These are phyloP conservation scores for Phytophthora pini DNA, from an alignment of 352 stramenopile genomes.

Conservation along the genomic window DNA sequence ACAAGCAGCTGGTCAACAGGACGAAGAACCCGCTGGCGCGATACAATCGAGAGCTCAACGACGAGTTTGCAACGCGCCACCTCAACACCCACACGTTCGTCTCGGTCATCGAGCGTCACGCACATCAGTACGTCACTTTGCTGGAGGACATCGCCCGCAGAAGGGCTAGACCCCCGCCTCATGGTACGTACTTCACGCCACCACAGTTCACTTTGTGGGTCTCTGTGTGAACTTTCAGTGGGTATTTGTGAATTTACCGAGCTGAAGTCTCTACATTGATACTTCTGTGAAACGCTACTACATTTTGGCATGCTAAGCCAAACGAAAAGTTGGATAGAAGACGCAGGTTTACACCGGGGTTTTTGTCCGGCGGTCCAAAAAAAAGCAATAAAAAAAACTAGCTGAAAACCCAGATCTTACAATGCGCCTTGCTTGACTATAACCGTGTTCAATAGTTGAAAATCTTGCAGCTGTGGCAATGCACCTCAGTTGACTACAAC, in stretches of 20 bases:
- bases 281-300: no score
- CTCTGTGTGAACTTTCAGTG: not conserved
- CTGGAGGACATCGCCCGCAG: conserved; percentile 9
- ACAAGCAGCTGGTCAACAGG: conserved; percentile 11
- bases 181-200: conserved; percentile 3
- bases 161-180: not conserved
- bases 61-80: conserved; percentile 7
- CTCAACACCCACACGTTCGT: conserved; percentile 18
- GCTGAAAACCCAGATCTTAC: no score
- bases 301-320: no score
- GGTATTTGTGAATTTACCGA: not conserved
- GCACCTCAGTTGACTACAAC: no score
- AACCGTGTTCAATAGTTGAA: no score
- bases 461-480: no score
- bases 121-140: conserved; percentile 4
- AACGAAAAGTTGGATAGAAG: not conserved
- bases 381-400: not conserved
- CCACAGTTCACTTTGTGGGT: not conserved
- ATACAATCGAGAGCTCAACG: conserved; percentile 33
- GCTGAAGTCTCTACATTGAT: not conserved
- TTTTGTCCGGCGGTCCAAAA: not conserved
- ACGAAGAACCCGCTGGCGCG: conserved; percentile 32
- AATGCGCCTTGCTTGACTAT: no score
- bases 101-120: conserved; percentile 16
- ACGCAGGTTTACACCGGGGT: not conserved